Base-by-base conservation (phyloP, 2,329 filamentous ascomycete species). In the Ophiostoma sp. region DNA sequence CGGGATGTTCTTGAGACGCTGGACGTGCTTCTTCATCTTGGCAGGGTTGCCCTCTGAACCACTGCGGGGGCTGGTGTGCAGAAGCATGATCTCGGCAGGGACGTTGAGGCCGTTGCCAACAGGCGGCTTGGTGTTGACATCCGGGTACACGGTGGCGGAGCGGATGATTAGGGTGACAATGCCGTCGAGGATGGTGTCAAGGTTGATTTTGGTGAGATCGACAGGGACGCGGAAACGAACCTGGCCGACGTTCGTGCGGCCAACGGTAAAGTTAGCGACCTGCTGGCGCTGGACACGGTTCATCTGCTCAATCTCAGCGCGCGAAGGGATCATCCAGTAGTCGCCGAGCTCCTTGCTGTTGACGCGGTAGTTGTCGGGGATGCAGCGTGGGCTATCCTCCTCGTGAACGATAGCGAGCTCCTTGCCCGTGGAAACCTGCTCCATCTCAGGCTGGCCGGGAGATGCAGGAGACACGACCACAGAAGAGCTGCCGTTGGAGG, bases 21-120 rank as follows among this genome's bases (percentile, higher is more conserved):
- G 87, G 68, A 97, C 80, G 77, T 99, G 95, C 79, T 93, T 96
- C 68, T 71, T 70, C 69, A 73, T 69, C 58, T 70, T 71, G 8
- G 62, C 12, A 2, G 72, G 27, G 49, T 89, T 85, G 71, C 92
- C 52, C n/a, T 44, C 87, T 42, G 88, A 85, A 38, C 84, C 83
- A 71, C 81, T 85, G 69, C 94, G 90, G 42, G 95, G 95, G 89
- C 92, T 98, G 0, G 93, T 97, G 76, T 98, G 94, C 76, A 95
- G 89, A 11, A 99, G 84, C n/a, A 85, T 87, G 72, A 99, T 93
- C 49, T 86, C 88, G 0, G 95, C 92, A 3, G 93, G 93, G 7
- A 97, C 92, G 75, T 99, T 99, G 72, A 99, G 83, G 5, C 92
- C 94, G 75, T 93, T 92, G 69, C 96, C 95, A 69, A 89, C 84